Percentiles rank a stretch among this genome's conserved stretches.
Conservation (phyloP, 139 green algal genomes). For the Spirogloea muscicola region DNA sequence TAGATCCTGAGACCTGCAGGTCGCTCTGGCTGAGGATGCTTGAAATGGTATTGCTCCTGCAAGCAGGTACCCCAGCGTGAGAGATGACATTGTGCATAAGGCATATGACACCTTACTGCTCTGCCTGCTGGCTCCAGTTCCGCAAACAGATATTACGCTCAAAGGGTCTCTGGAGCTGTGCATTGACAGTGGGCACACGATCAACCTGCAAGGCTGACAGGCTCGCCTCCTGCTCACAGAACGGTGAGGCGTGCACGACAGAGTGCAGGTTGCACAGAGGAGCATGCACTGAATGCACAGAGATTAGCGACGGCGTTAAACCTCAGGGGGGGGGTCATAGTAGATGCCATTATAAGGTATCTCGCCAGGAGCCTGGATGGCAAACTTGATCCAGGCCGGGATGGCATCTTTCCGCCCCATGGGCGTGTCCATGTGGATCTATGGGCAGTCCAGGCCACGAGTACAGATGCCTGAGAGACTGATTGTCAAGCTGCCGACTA, state of each 20-base stretch:
- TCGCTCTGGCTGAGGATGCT: slow-evolving; percentile 77
- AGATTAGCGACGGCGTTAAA: slow-evolving; percentile 6
- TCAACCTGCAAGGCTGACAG: slow-evolving; percentile 9
- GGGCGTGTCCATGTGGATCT: slow-evolving; percentile 48
- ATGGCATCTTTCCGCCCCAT: slow-evolving; percentile 49
- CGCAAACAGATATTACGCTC: no score
- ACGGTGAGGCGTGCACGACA: not conserved
- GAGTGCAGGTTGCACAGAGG: no score
- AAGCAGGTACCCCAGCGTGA: no score
- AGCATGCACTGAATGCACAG: slow-evolving; percentile 8
- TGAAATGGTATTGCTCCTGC: slow-evolving; percentile 81
- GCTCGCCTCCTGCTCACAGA: not conserved
- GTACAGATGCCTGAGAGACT: no score
- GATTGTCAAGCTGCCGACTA: no score
- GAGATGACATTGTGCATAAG: no score
- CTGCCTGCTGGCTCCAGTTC: no score
- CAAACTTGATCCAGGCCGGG: slow-evolving; percentile 59
- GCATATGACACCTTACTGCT: no score
- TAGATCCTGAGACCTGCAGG: slow-evolving; percentile 90
- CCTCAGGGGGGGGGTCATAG: slow-evolving; percentile 50
- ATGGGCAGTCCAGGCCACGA: not conserved
- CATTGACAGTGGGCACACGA: no score
- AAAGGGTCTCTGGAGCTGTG: no score
- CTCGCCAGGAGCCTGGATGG: slow-evolving; percentile 44
- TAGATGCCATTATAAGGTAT: slow-evolving; percentile 59